Percentiles rank a stretch among this genome's conserved stretches.
phyloP scores from a whole-genome alignment of 805 yeast genomes.

The Candida alai region DNA sequence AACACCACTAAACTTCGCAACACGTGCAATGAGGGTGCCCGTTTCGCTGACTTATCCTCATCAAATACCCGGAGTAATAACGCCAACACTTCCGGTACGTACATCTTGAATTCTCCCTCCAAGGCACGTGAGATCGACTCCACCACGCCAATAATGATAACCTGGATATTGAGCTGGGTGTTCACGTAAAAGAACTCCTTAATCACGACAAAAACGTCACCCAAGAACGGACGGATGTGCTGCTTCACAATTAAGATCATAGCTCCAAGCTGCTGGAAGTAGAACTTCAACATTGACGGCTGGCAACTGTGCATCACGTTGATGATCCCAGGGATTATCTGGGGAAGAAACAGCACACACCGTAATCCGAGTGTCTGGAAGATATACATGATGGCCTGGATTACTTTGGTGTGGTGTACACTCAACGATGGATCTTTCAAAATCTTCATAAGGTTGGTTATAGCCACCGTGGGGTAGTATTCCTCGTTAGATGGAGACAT shows the following conservation, averaged over 20 bases:
- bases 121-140: conserved; percentile 83
- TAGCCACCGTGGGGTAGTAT: conserved; percentile 93
- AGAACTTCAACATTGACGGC: conserved; percentile 74
- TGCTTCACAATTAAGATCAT: conserved; percentile 80
- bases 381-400: conserved; percentile 90
- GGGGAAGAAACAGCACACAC: conserved; percentile 84
- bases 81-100: conserved; percentile 74
- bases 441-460: conserved; percentile 77
- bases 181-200: conserved; percentile 60
- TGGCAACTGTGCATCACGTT: conserved; percentile 82
- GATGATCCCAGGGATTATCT: conserved; percentile 83
- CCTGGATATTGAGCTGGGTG: conserved; percentile 57
- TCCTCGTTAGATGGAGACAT: conserved; percentile 91
- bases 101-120: conserved; percentile 88
- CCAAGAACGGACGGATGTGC: conserved; percentile 80
- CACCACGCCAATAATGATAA: conserved; percentile 71
- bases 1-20: conserved; percentile 80
- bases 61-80: conserved; percentile 73
- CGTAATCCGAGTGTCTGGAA: conserved; percentile 85
- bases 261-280: conserved; percentile 83
- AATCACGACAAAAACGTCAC: conserved; percentile 69
- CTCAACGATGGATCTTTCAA: conserved; percentile 81
- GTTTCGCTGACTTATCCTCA: conserved; percentile 58
- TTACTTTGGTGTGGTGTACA: conserved; percentile 83
- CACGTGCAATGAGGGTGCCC: conserved; percentile 65